phyloP scores from a whole-genome alignment of 2,329 filamentous ascomycete species.

The Acrocalymma vagum region DNA sequence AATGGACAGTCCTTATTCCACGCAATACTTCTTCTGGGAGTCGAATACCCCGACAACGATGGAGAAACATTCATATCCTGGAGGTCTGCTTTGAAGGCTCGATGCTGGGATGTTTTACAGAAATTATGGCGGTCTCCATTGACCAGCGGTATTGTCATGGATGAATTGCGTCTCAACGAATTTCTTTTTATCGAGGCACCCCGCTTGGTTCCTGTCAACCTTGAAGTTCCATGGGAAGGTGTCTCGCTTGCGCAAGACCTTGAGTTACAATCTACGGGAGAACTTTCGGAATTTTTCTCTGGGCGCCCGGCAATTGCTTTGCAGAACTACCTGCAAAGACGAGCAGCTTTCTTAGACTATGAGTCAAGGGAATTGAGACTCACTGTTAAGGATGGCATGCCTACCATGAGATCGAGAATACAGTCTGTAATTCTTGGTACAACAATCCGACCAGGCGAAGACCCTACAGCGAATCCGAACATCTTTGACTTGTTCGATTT shows the following conservation, averaged over 20 bases:
- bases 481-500: slow-evolving; percentile 97
- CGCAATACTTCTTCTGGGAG: slow-evolving; percentile 74
- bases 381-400: slow-evolving; percentile 74
- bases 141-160: slow-evolving; percentile 76
- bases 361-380: slow-evolving; percentile 84
- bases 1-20: slow-evolving; percentile 83
- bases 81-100: slow-evolving; percentile 53
- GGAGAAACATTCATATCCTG: slow-evolving; percentile 51
- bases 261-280: slow-evolving; percentile 25
- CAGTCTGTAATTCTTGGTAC: slow-evolving; percentile 78
- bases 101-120: slow-evolving; percentile 69
- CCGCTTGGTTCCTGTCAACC: slow-evolving; percentile 74
- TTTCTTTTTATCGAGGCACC: slow-evolving; percentile 81
- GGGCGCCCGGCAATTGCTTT: slow-evolving; percentile 73
- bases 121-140: slow-evolving; percentile 85
- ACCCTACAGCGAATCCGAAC: slow-evolving; percentile 73
- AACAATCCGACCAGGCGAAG: slow-evolving; percentile 71
- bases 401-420: slow-evolving; percentile 57
- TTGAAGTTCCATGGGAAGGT: slow-evolving; percentile 78
- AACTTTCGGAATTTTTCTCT: slow-evolving; percentile 70
- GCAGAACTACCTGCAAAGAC: slow-evolving; percentile 78
- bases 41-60: slow-evolving; percentile 72
- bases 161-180: slow-evolving; percentile 80
- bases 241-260: slow-evolving; percentile 60
- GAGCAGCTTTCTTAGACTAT: slow-evolving; percentile 84